Conservation (phyloP, 2,329 filamentous ascomycete genomes). For the Xylogone sp. region DNA sequence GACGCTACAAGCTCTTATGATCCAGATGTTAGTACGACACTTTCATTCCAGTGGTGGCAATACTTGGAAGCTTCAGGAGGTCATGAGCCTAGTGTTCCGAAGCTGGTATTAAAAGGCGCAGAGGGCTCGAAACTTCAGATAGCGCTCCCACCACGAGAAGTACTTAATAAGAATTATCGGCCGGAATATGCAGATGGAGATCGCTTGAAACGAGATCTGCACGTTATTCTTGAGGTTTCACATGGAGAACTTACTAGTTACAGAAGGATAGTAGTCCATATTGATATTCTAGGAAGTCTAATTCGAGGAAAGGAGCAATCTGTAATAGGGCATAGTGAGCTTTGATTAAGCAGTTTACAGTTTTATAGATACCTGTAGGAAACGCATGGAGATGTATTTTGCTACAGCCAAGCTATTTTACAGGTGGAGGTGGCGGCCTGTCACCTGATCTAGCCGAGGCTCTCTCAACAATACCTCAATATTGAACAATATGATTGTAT, state of each 20-base stretch:
- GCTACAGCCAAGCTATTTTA: too few relatives aligned
- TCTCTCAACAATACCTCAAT: too few relatives aligned
- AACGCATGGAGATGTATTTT: too few relatives aligned
- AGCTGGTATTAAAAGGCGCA: conserved; percentile 4
- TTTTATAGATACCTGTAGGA: too few relatives aligned
- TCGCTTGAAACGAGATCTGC: conserved; percentile 32
- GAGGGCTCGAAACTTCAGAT: conserved; percentile 12
- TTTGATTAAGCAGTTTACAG: too few relatives aligned
- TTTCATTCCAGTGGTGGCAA: conserved; percentile 39
- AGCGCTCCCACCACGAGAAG: conserved; percentile 27
- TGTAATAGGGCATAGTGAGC: too few relatives aligned
- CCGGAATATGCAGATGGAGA: conserved; percentile 22
- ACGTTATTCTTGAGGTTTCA: conserved; percentile 37
- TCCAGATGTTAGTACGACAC: conserved; percentile 30
- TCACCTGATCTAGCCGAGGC: too few relatives aligned
- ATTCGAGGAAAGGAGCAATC: too few relatives aligned
- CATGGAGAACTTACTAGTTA: conserved; percentile 36
- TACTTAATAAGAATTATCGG: conserved; percentile 29
- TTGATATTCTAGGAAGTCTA: conserved; percentile 7
- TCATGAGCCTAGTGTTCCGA: too few relatives aligned
- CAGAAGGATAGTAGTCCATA: conserved; percentile 27
- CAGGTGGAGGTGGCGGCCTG: too few relatives aligned
- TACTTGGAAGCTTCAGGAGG: conserved; percentile 20
- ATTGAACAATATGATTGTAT: too few relatives aligned
- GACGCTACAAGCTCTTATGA: conserved; percentile 36